Base-by-base conservation (phyloP, 192 early-diverging fungal genomes). In the Mortierella hygrophila region DNA sequence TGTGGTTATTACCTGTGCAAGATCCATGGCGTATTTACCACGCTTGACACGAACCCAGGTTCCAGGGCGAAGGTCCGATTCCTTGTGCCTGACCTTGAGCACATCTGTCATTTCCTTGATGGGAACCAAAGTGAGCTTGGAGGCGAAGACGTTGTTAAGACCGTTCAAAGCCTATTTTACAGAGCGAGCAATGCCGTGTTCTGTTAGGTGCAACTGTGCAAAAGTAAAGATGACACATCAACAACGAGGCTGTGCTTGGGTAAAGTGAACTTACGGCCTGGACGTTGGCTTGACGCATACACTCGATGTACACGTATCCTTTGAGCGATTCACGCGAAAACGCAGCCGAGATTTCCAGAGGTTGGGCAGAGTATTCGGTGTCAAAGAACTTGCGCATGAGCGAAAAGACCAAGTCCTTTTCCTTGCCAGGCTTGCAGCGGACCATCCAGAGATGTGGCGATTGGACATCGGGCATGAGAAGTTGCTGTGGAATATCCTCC, bases 251-350 rank as follows among this genome's bases (percentile, higher is more conserved):
- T 63, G 11, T 60, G 23, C 47, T 10, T 8, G 23, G 26, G 32
- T 0, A 76, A 23, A 29, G 6, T 18, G 26, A 5, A 78, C 82
- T 44, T 89, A 90, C 91, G 68, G 88, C 90, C 80, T 94, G 93
- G 4, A 98, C 98, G 76, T 96, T 92, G 4, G 95, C 93, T 70
- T 95, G 92, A 76, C 92, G 92, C 57, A 90, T 80, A 11, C 98
- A 94, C 87, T 99, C 98, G 49, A 99, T 90, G 81, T 99, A 99
- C 16, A 99, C 90, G 87, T 97, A 98, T 4, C 98, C 98, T 65
- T 93, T 90, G 38, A 98, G 84, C 6, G 94, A 93, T 70, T 99
- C 97, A 68, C 97, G 91, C 63, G 90, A 91, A 85, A 98, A 98
- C 20, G 91, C 94, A 35, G 97, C 97, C 35, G 93, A 91, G 54